These are phyloP conservation scores for Myxozyma sirexii DNA, from an alignment of 805 yeast species.

Conservation along the genomic window DNA sequence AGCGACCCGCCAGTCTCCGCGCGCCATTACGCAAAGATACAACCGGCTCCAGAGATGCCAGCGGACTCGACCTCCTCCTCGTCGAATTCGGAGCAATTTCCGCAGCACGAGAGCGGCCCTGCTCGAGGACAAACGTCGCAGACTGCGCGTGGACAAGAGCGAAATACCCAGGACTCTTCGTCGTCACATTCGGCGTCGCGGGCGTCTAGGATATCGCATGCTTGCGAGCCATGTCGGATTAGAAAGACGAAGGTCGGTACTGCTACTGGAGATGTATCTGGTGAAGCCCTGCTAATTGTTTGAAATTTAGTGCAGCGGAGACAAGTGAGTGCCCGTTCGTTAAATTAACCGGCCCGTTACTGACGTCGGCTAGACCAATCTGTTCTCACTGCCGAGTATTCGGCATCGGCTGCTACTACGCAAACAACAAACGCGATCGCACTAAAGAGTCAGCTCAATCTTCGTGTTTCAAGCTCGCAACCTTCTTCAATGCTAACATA, in stretches of 20 bases:
- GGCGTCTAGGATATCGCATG: constrained; percentile 22
- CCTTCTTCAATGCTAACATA: background rate
- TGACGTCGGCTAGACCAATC: constrained; percentile 3
- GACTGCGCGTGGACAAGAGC: background rate
- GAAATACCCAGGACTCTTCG: background rate
- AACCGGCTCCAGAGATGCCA: background rate
- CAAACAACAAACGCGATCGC: constrained; percentile 25
- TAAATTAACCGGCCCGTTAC: background rate
- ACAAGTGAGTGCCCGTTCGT: constrained; percentile 5
- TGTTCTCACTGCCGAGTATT: constrained; percentile 27
- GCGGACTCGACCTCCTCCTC: background rate
- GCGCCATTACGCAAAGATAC: constrained; percentile 4
- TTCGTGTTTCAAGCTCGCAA: background rate
- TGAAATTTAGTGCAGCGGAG: constrained; percentile 24
- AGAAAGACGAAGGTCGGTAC: constrained; percentile 21
- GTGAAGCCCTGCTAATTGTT: background rate
- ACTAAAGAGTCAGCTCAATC: constrained; percentile 15
- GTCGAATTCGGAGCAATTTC: background rate
- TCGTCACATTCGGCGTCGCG: constrained; percentile 7
- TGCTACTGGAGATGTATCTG: too few species aligned
- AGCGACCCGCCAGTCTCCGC: background rate
- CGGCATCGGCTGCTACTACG: constrained; percentile 23
- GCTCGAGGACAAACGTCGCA: too few species aligned
- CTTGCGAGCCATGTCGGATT: constrained; percentile 27
- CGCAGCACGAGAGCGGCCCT: background rate